phyloP scores from a whole-genome alignment of 2,329 filamentous ascomycete genomes.

The Aureobasidium sp. region DNA sequence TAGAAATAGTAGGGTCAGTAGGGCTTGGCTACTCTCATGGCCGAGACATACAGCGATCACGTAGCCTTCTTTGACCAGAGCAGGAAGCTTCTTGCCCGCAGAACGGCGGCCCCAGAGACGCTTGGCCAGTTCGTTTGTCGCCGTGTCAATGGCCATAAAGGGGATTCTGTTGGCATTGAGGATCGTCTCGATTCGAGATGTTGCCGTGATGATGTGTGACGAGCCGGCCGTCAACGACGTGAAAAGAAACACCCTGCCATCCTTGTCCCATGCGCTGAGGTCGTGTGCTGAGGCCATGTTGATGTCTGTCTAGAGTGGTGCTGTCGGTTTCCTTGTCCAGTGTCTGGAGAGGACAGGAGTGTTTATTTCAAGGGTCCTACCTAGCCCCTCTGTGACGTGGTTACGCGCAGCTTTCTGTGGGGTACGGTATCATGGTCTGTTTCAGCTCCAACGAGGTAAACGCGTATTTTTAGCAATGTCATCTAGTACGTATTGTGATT shows the following conservation, averaged over 20 bases:
- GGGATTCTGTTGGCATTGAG: conserved; percentile 89
- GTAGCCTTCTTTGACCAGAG: conserved; percentile 76
- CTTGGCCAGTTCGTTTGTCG: conserved; percentile 80
- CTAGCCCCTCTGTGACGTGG: not conserved
- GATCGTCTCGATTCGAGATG: conserved; percentile 91
- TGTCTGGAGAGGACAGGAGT: not conserved
- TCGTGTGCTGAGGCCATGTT: conserved; percentile 22
- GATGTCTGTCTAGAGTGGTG: not conserved
- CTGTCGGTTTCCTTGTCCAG: not conserved
- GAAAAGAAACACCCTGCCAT: conserved; percentile 72
- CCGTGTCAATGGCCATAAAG: conserved; percentile 86
- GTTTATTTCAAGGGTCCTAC: not conserved
- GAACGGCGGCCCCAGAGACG: conserved; percentile 82
- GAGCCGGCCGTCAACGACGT: conserved; percentile 93
- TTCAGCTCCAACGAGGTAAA: not conserved
- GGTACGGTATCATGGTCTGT: not conserved
- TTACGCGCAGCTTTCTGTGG: conserved; percentile 11
- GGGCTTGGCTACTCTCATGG: not conserved
- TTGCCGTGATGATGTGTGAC: conserved; percentile 92
- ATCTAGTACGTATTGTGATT: not conserved
- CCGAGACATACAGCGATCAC: conserved; percentile 68
- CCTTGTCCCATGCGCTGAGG: conserved; percentile 39
- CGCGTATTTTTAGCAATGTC: not conserved
- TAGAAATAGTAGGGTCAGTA: conserved; percentile 32
- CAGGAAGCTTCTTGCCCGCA: conserved; percentile 82